Evolutionary conservation across 192 early-diverging fungal genomes (phyloP).

Genomic region (Backusella australiensis): DNA sequence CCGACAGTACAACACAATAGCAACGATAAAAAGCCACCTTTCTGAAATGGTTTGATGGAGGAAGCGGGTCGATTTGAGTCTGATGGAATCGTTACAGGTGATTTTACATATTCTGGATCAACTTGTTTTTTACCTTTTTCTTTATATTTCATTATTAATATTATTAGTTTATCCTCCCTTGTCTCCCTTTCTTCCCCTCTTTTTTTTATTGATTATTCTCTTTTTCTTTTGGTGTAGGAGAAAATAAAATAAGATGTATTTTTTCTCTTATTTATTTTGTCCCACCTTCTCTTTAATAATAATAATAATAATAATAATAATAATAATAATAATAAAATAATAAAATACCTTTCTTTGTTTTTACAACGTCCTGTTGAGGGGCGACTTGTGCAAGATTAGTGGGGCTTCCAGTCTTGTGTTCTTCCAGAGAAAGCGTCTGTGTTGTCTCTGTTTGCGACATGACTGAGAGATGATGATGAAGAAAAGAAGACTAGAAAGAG

Average conservation of each 20-base stretch:
- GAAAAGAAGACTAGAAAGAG: neutral
- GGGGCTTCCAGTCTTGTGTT: neutral
- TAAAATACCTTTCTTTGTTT: constrained; percentile 6
- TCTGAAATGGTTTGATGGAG: constrained; percentile 12
- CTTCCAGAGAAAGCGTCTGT: neutral
- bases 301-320: neutral
- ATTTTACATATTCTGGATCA: constrained; percentile 18
- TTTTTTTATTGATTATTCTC: neutral
- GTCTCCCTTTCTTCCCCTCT: neutral
- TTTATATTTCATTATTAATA: neutral
- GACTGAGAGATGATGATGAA: constrained; percentile 7
- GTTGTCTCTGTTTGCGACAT: constrained; percentile 11
- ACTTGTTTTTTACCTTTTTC: constrained; percentile 13
- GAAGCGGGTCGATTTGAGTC: constrained; percentile 7
- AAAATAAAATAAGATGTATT: constrained; percentile 2
- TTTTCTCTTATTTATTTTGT: constrained; percentile 7
- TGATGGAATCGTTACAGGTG: constrained; percentile 8
- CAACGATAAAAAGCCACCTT: constrained; percentile 22
- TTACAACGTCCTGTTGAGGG: constrained; percentile 9
- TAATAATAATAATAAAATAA: neutral
- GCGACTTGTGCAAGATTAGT: constrained; percentile 19
- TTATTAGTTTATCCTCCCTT: neutral
- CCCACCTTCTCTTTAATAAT: neutral
- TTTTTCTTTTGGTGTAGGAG: neutral
- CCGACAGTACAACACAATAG: constrained; percentile 24